These are phyloP conservation scores for Epithemia pelagica DNA, from an alignment of 108 stramenopile genomes.

Conservation along the genomic window DNA sequence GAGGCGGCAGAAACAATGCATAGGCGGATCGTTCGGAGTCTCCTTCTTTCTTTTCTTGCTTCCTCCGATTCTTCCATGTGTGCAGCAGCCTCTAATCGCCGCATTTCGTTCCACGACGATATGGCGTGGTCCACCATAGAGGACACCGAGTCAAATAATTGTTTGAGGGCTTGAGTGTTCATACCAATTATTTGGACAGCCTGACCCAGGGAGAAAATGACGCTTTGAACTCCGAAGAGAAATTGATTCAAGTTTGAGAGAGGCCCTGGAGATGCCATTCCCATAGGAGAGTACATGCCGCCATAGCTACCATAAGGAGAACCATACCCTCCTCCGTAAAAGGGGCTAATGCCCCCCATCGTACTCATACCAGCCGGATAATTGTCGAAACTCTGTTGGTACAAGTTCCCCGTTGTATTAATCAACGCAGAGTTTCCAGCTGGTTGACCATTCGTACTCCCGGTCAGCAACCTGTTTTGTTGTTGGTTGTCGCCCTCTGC, in stretches of 20 bases:
- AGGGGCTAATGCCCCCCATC: slow-evolving; percentile 23
- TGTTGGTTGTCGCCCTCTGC: too few species aligned
- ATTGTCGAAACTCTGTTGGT: too few species aligned
- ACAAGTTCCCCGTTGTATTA: too few species aligned
- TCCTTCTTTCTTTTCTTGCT: slow-evolving; percentile 32
- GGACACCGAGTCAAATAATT: slow-evolving; percentile 52
- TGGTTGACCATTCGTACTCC: too few species aligned
- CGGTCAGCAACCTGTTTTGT: too few species aligned
- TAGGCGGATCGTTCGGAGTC: slow-evolving; percentile 69
- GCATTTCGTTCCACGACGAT: slow-evolving; percentile 50
- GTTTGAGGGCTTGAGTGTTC: slow-evolving; percentile 74
- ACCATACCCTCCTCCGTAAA: slow-evolving; percentile 21
- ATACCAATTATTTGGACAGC: slow-evolving; percentile 78
- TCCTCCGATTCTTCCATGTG: slow-evolving; percentile 27
- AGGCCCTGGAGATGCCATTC: slow-evolving; percentile 28
- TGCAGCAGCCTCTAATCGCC: slow-evolving; percentile 27
- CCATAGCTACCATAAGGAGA: slow-evolving; percentile 26
- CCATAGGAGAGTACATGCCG: slow-evolving; percentile 27
- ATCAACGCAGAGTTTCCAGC: too few species aligned
- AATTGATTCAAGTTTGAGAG: slow-evolving; percentile 57
- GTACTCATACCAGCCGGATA: too few species aligned
- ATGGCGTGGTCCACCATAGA: slow-evolving; percentile 72
- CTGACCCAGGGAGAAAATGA: slow-evolving; percentile 73
- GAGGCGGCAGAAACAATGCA: slow-evolving; percentile 44
- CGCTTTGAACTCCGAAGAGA: slow-evolving; percentile 66